Evolutionary conservation across 2,329 filamentous ascomycete species (phyloP), one percentile per base, ranked within the genome.

Genomic region (Sarocladium kiliense): DNA sequence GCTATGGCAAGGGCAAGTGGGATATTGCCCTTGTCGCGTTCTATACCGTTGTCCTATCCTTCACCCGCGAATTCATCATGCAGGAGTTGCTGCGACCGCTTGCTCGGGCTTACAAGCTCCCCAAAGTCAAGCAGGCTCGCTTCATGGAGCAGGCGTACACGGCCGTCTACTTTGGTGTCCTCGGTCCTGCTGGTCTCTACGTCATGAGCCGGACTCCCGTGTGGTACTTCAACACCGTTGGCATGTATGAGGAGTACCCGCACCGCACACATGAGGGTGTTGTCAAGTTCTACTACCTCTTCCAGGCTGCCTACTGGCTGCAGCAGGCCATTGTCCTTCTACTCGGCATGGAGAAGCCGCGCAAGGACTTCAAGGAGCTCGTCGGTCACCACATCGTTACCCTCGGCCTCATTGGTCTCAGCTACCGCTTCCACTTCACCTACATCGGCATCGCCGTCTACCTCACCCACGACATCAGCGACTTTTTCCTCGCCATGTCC

Each of bases 141-240:
- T 97, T 96, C 78, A 94, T 96, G 89, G 92, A 97, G 72, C 92
- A 97, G 74, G 84, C 88, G 66, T 97, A 97, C 74, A 96, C 92
- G 1, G 92, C 91, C 25, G 76, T 96, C 54, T 97, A 97, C 79
- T 96, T 96, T 71, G 84, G 73, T 44, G 69, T 94, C 56, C 85
- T 95, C 56, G 91, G 91, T 1, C 91, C 91, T 1, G 86, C 86
- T 55, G 92, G 92, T 54, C 71, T 97, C 65, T 97, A 88, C 68
- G 89, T 97, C 68, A 97, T 97, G 92, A 88, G 82, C 66, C 80
- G 82, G 59, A 93, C 90, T n/a, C 87, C 91, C 7, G 85, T 97
- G 41, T 97, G 91, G 93, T 97, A 96, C 72, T 97, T 96, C 80
- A 92, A 95, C 74, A 94, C 89, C 2, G 78, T 76, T 26, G 90